These are phyloP conservation scores for Metrosideros polymorpha DNA, from an alignment of 441 rosid species.

Conservation along the genomic window DNA sequence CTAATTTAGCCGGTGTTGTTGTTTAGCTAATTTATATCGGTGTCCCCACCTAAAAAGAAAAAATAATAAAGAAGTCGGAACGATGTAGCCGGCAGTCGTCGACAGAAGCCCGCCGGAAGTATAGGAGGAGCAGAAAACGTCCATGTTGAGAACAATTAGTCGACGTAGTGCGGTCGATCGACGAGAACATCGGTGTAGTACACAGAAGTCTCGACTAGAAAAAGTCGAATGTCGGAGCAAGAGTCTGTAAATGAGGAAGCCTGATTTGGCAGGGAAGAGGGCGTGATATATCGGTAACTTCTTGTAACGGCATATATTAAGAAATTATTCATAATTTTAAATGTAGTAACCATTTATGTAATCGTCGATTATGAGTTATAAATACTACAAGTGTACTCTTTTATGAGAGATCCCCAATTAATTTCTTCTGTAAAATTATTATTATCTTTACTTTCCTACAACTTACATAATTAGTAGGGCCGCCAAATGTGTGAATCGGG, in stretches of 20 bases:
- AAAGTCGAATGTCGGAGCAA: not conserved
- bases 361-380: not conserved
- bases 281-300: rapidly evolving
- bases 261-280: not conserved
- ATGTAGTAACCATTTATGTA: not conserved
- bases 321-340: not conserved
- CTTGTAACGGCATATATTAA: not conserved
- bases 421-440: not conserved
- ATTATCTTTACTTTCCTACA: not conserved
- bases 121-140: too few relatives aligned
- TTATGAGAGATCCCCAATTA: not conserved
- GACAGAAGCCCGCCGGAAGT: not conserved
- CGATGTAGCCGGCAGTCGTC: not conserved
- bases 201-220: rapidly evolving
- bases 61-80: too few relatives aligned
- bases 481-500: too few relatives aligned
- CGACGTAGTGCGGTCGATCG: not conserved
- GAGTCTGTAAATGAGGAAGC: not conserved
- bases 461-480: rapidly evolving
- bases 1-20: not conserved
- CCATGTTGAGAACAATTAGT: not conserved
- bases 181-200: not conserved
- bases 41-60: not conserved
- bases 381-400: too few relatives aligned
- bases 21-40: not conserved